Percentiles rank a stretch among this genome's conserved stretches.
Conservation (phyloP, 108 stramenopile genomes). For the Skeletonema tropicum region DNA sequence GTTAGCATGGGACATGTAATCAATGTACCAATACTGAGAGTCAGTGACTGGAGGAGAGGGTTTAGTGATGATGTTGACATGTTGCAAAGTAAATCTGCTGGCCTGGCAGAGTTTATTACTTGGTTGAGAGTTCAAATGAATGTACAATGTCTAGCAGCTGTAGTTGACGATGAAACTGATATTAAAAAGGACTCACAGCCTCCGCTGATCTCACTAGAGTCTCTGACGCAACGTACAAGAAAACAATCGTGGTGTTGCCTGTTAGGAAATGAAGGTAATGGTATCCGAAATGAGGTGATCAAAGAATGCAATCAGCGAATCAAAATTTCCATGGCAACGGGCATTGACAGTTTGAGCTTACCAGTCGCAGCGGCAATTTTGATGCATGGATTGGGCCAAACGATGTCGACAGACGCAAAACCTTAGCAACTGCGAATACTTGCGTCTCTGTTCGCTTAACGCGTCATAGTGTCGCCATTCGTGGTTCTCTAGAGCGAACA, state of each 20-base stretch:
- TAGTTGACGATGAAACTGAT: slow-evolving; percentile 58
- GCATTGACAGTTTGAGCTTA: slow-evolving; percentile 73
- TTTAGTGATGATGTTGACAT: slow-evolving; percentile 12
- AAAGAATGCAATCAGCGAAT: slow-evolving; percentile 52
- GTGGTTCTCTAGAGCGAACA: too few species aligned
- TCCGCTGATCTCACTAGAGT: slow-evolving; percentile 39
- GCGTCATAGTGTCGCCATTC: too few species aligned
- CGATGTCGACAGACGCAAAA: not conserved
- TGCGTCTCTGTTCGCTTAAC: too few species aligned
- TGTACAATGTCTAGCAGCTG: slow-evolving; percentile 63
- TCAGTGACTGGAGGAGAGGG: slow-evolving; percentile 49
- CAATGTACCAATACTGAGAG: slow-evolving; percentile 62
- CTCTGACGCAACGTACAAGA: slow-evolving; percentile 14
- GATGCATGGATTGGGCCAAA: slow-evolving; percentile 60
- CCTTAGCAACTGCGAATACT: too few species aligned
- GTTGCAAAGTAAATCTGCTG: not conserved
- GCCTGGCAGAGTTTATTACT: slow-evolving; percentile 31
- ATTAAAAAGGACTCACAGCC: slow-evolving; percentile 13
- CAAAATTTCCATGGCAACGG: slow-evolving; percentile 62
- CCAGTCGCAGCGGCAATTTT: slow-evolving; percentile 76
- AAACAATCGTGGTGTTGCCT: slow-evolving; percentile 68
- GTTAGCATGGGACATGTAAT: slow-evolving; percentile 82
- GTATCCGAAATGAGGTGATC: slow-evolving; percentile 58
- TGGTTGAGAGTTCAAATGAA: slow-evolving; percentile 44
- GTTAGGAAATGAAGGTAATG: slow-evolving; percentile 78